Conservation (phyloP, 768 basidiomycete species). For the Lactifluus echinatus region DNA sequence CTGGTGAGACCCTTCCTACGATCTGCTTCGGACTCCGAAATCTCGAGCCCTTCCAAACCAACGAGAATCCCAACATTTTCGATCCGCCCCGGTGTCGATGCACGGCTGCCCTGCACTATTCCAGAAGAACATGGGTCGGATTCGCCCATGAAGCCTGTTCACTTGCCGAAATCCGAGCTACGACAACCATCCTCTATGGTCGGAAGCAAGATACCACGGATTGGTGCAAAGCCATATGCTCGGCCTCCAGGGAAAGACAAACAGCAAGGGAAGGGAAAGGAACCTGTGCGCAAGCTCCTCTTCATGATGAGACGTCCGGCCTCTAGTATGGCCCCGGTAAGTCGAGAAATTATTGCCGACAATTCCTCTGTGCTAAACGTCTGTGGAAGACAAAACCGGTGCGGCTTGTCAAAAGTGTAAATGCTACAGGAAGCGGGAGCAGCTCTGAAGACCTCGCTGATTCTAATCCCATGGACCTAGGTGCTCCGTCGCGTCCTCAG, state of each 20-base stretch:
- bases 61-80: slow-evolving; percentile 6
- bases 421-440: slow-evolving; percentile 2
- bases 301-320: slow-evolving; percentile 2
- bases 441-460: slow-evolving; percentile 9
- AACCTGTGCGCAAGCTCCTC: slow-evolving; percentile 1
- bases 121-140: slow-evolving; percentile 8
- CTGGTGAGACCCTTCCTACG: slow-evolving; percentile 4
- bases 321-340: slow-evolving; percentile 1
- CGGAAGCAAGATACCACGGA: slow-evolving; percentile 29
- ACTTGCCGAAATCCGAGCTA: slow-evolving; percentile 18
- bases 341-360: neutral
- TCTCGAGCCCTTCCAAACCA: slow-evolving; percentile 9
- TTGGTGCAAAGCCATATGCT: slow-evolving; percentile 29
- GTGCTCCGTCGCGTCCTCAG: slow-evolving; percentile 5
- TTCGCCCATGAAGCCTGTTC: slow-evolving; percentile 1
- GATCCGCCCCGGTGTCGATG: neutral
- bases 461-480: neutral
- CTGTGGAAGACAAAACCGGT: slow-evolving; percentile 13
- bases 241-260: slow-evolving; percentile 18
- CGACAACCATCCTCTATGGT: slow-evolving; percentile 26
- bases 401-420: slow-evolving; percentile 11
- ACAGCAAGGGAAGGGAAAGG: slow-evolving; percentile 10
- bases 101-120: slow-evolving; percentile 13
- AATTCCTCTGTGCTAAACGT: neutral
- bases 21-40: slow-evolving; percentile 18